These are phyloP conservation scores for Pestalotiopsis sp. DNA, from an alignment of 2,329 filamentous ascomycete species.

Conservation along the genomic window DNA sequence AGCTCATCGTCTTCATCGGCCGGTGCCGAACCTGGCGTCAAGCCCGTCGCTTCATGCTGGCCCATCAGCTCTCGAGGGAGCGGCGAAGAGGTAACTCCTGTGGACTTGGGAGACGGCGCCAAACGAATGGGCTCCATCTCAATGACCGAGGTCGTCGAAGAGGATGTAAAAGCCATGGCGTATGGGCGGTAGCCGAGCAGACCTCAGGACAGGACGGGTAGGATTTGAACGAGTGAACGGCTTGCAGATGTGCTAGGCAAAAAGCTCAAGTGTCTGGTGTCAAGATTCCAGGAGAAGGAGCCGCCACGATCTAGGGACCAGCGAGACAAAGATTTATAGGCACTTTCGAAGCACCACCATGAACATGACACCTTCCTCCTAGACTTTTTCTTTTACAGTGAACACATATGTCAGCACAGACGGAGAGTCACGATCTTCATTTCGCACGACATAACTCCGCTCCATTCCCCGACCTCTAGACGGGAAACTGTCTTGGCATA, in stretches of 20 bases:
- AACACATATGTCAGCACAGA: neutral
- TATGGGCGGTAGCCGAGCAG: neutral
- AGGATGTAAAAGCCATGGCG: constrained; percentile 11
- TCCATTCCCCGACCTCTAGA: neutral
- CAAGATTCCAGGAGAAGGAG: neutral
- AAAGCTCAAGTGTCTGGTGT: neutral
- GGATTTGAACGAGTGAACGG: neutral
- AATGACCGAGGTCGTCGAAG: constrained; percentile 22
- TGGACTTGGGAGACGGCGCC: constrained; percentile 1
- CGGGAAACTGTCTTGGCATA: neutral
- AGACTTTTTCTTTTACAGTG: neutral
- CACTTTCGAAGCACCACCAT: neutral
- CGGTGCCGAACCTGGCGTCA: constrained; percentile 1
- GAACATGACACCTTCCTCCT: neutral
- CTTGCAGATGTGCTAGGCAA: neutral
- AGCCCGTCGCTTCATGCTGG: neutral
- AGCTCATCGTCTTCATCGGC: constrained; percentile 10
- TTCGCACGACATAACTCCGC: neutral
- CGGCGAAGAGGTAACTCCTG: constrained; percentile 9
- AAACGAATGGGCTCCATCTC: constrained; percentile 20
- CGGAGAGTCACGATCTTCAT: constrained; percentile 3
- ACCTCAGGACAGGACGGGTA: neutral
- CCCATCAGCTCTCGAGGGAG: constrained; percentile 6
- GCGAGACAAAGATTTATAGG: neutral
- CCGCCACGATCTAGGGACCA: neutral